Conservation (phyloP, 148 eudicot genomes). For the Mesembryanthemum crystallinum region DNA sequence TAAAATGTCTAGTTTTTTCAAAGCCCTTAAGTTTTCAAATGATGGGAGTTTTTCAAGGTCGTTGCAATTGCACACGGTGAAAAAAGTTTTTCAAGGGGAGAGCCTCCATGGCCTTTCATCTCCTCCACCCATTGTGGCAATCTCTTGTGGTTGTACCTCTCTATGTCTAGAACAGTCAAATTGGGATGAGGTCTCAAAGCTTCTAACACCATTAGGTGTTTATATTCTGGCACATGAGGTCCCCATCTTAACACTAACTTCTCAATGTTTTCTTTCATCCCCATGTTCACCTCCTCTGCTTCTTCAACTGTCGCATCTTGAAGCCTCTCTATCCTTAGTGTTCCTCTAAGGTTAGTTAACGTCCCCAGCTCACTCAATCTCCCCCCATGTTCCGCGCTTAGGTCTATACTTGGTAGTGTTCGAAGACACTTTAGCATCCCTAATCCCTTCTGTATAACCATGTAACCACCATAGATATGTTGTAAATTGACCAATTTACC, state of each 20-base stretch:
- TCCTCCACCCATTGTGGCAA: background rate
- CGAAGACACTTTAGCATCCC: background rate
- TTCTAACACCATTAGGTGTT: background rate
- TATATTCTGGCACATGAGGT: too few species aligned
- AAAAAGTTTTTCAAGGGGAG: background rate
- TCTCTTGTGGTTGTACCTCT: background rate
- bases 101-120: slow-evolving; percentile 4
- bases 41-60: background rate
- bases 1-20: background rate
- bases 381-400: background rate
- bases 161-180: background rate
- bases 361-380: background rate
- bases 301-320: background rate
- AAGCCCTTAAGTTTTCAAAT: background rate
- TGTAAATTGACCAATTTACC: slow-evolving; percentile 2
- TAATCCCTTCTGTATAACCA: background rate
- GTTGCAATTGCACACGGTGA: background rate
- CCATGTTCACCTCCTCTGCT: background rate
- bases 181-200: background rate
- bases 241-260: background rate
- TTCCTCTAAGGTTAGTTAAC: background rate
- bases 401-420: background rate
- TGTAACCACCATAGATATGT: background rate
- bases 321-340: background rate
- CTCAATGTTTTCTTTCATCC: background rate